Evolutionary conservation across 768 basidiomycete species (phyloP), one percentile per base, ranked within the genome.

Genomic region (Mycena maculata): DNA sequence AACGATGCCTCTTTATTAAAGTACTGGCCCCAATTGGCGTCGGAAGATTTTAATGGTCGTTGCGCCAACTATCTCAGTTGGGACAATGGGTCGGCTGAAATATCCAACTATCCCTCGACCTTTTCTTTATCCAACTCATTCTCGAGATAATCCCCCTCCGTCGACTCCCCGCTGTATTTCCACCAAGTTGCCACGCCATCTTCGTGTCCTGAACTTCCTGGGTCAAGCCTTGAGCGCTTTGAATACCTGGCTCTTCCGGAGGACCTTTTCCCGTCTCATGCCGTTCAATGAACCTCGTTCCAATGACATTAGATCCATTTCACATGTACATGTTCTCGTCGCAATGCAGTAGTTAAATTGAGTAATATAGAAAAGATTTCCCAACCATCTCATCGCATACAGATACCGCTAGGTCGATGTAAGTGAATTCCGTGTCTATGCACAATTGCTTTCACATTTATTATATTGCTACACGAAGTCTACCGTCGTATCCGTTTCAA

Each of bases 181-280:
- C 63, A 23, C 33, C 36, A 56, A 49, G 36, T n/a, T n/a, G n/a
- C n/a, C n/a, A n/a, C n/a, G n/a, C n/a, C n/a, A n/a, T n/a, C n/a
- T n/a, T n/a, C n/a, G n/a, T n/a, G n/a, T n/a, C n/a, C 25, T 15
- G 12, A 41, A 55, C 23, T 9, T 10, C 31, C 28, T 27, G 49
- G 28, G 49, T 54, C 11, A 30, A 7, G 4, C 10, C 16, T 28
- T 9, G 41, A 44, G 23, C 23, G 31, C 10, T 27, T 22, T n/a
- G n/a, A 23, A 36, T 62, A 42, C 30, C 39, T 54, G 4, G n/a
- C 2, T n/a, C 50, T 62, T 22, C 60, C 60, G 22, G 8, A 22
- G 39, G 60, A 61, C 25, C 30, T 61, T n/a, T 61, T 61, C 16
- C 60, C 60, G 23, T 7, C 4, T 18, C n/a, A n/a, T n/a, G n/a